phyloP scores from a whole-genome alignment of 345 rosid genomes.

The Bruguiera gymnorhiza region DNA sequence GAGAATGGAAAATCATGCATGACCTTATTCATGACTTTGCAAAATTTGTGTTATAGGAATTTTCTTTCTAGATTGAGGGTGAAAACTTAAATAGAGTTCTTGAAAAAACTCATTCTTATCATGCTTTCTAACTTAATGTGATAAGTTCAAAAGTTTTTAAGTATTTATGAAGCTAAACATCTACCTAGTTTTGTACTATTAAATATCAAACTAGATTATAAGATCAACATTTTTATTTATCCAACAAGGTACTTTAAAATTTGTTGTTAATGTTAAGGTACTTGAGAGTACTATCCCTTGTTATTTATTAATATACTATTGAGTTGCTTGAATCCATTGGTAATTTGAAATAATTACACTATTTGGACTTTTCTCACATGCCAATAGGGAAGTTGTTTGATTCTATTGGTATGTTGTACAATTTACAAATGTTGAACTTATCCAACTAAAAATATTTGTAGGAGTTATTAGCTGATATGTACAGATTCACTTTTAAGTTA shows the following conservation, averaged over 20 bases:
- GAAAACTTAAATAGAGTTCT: constrained; percentile 8
- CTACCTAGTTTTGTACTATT: not conserved
- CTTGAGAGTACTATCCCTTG: constrained; percentile 1
- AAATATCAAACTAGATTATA: not conserved
- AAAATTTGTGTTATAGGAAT: constrained; percentile 11
- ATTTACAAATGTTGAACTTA: constrained; percentile 5
- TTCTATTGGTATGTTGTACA: constrained; percentile 5
- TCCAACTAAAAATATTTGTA: not conserved
- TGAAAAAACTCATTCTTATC: constrained; percentile 11
- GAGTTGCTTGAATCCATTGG: constrained; percentile 10
- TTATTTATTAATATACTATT: not conserved
- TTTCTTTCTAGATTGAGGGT: constrained; percentile 4
- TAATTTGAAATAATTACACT: constrained; percentile 6
- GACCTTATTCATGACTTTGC: constrained; percentile 36
- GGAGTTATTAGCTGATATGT: not conserved
- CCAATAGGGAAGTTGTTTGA: not conserved
- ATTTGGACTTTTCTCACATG: not conserved
- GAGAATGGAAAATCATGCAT: constrained; percentile 22
- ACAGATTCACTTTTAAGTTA: not conserved
- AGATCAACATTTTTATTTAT: constrained; percentile 16
- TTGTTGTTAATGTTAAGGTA: not conserved
- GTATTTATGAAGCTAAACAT: not conserved
- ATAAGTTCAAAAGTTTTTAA: too few species aligned
- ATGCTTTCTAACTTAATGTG: too few species aligned
- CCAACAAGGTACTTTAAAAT: constrained; percentile 2